A percentile compares a stretch with the other conserved stretches of the same genome.
These are phyloP conservation scores for Tolypocladium paradoxum DNA, from an alignment of 2,329 filamentous ascomycete species.

Conservation along the genomic window DNA sequence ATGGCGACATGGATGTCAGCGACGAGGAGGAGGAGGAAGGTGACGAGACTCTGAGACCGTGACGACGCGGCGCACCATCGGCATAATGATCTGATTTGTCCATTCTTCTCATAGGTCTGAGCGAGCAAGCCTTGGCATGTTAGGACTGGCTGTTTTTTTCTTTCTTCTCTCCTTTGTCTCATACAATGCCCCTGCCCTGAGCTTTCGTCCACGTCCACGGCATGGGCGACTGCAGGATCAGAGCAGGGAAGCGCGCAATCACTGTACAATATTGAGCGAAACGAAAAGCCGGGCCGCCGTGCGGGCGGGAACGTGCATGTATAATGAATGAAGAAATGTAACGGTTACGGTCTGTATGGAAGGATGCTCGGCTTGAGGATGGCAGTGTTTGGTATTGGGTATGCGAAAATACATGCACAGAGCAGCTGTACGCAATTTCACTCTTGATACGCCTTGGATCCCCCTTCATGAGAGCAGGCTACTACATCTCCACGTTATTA, in stretches of 20 bases:
- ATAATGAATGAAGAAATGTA: slow-evolving; percentile 2
- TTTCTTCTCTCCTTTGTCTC: not conserved
- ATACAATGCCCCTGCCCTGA: slow-evolving; percentile 1
- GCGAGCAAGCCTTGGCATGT: not conserved
- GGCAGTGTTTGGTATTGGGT: not conserved
- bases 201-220: not conserved
- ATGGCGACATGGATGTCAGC: slow-evolving; percentile 25
- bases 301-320: not conserved
- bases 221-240: not conserved
- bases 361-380: not conserved
- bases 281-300: not conserved
- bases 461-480: no score
- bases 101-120: not conserved
- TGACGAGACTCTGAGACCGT: slow-evolving; percentile 23
- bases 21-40: slow-evolving; percentile 18
- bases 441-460: no score
- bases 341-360: not conserved
- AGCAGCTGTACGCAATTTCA: not conserved
- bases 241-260: not conserved
- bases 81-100: not conserved
- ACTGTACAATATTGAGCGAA: not conserved
- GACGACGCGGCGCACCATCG: slow-evolving; percentile 2
- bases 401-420: not conserved
- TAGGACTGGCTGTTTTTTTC: not conserved
- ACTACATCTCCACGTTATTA: no score